These are phyloP conservation scores for Hygrophorus russula DNA, from an alignment of 768 basidiomycete species.

Conservation along the genomic window DNA sequence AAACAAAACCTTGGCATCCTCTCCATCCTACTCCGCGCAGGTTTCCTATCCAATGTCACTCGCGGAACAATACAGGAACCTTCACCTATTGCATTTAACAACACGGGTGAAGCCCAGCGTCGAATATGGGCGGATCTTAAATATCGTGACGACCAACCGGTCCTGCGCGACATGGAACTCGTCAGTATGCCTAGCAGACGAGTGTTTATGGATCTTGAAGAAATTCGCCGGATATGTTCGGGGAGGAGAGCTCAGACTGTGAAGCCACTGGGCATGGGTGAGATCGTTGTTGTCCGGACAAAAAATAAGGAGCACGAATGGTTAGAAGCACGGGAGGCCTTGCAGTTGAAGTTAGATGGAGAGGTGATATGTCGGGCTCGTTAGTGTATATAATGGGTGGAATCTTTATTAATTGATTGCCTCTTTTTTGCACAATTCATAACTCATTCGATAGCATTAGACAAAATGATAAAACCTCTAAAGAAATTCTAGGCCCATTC, in stretches of 20 bases:
- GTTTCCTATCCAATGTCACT: slow-evolving; percentile 76
- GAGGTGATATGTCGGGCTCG: slow-evolving; percentile 81
- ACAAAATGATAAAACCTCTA: slow-evolving; percentile 16
- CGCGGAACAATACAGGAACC: slow-evolving; percentile 63
- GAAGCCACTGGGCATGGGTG: slow-evolving; percentile 82
- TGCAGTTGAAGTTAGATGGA: slow-evolving; percentile 65
- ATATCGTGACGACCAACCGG: slow-evolving; percentile 83
- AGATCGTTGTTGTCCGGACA: slow-evolving; percentile 80
- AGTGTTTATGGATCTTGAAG: slow-evolving; percentile 61
- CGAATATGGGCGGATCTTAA: slow-evolving; percentile 94
- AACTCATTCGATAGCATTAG: too few relatives aligned
- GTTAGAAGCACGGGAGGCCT: slow-evolving; percentile 89
- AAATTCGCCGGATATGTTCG: slow-evolving; percentile 69
- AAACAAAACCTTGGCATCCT: slow-evolving; percentile 89
- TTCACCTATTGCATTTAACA: slow-evolving; percentile 50
- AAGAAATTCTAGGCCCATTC: slow-evolving; percentile 72
- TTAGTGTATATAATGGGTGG: slow-evolving; percentile 15
- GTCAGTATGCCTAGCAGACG: slow-evolving; percentile 78
- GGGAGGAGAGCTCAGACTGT: slow-evolving; percentile 76
- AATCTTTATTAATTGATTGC: too few relatives aligned
- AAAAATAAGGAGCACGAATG: slow-evolving; percentile 64
- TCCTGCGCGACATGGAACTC: slow-evolving; percentile 68
- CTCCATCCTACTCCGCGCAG: slow-evolving; percentile 82
- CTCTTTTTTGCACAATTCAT: too few relatives aligned
- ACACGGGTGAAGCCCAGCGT: slow-evolving; percentile 48